A percentile compares a stretch with the other conserved stretches of the same genome.
Evolutionary conservation across 2,329 filamentous ascomycete genomes (phyloP).

Genomic region (Pseudogymnoascus destructans): DNA sequence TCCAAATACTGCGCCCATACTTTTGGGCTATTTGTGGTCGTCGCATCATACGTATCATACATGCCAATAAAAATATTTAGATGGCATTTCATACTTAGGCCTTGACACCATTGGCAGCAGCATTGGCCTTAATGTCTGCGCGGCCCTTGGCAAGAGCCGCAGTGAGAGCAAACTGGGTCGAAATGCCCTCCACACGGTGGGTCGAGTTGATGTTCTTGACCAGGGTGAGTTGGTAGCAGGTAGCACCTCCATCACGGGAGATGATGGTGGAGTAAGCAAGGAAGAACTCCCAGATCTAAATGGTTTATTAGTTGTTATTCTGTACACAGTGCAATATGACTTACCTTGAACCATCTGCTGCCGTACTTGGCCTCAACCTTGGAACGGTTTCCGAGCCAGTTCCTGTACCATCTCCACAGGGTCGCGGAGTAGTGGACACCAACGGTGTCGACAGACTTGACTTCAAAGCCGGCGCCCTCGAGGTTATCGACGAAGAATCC

Average conservation of each 20-base stretch:
- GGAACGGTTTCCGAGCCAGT: conserved; percentile 89
- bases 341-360: conserved; percentile 83
- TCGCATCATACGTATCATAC: conserved; percentile 8
- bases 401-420: conserved; percentile 95
- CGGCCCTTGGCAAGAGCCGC: conserved; percentile 40
- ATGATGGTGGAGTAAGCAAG: conserved; percentile 63
- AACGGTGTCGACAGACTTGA: conserved; percentile 85
- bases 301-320: conserved; percentile 14
- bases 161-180: conserved; percentile 49
- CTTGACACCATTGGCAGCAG: not conserved
- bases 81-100: conserved; percentile 7
- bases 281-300: conserved; percentile 70
- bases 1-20: not conserved
- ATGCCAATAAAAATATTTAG: conserved; percentile 1
- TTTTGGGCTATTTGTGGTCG: conserved; percentile 4
- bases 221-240: conserved; percentile 65
- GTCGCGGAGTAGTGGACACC: conserved; percentile 96
- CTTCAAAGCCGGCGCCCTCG: conserved; percentile 76
- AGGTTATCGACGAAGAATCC: conserved; percentile 75
- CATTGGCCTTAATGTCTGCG: conserved; percentile 7
- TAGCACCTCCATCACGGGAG: conserved; percentile 61
- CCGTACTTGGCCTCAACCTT: conserved; percentile 95
- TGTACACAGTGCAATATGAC: conserved; percentile 26
- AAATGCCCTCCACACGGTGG: conserved; percentile 60
- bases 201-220: conserved; percentile 78